Conservation (phyloP, 176 grass and related monocot species). For the Eragrostis curvula region DNA sequence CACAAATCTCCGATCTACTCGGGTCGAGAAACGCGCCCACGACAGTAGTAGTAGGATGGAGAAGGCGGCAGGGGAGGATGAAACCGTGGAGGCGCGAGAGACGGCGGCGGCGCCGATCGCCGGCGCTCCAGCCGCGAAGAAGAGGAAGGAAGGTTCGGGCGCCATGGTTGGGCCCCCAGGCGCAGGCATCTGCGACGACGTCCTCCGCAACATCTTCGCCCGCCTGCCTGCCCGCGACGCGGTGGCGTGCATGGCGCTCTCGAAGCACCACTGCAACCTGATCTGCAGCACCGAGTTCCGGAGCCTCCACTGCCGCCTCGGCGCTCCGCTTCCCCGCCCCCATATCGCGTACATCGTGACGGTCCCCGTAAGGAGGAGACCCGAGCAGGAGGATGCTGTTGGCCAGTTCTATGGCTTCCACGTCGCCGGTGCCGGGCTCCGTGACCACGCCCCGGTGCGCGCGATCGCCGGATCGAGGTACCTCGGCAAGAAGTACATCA, state of each 20-base stretch:
- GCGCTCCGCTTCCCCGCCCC: neutral
- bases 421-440: neutral
- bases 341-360: neutral
- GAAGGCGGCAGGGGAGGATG: neutral
- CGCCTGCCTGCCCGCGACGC: neutral
- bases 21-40: no score
- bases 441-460: neutral
- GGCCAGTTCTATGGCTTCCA: neutral
- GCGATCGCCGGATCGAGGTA: neutral
- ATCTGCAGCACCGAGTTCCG: neutral
- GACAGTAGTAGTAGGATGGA: neutral
- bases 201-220: neutral
- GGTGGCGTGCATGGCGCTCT: neutral
- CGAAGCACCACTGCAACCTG: neutral
- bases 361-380: neutral
- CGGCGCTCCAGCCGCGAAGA: neutral
- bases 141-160: neutral
- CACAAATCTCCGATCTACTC: no score
- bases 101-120: constrained; percentile 43
- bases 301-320: constrained; percentile 22
- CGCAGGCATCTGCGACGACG: neutral
- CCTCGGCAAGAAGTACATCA: neutral
- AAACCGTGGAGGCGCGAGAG: neutral
- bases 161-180: neutral
- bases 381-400: neutral